Evolutionary conservation across 176 grass and related monocot genomes (phyloP).

Genomic region (Pontederia crassipes): DNA sequence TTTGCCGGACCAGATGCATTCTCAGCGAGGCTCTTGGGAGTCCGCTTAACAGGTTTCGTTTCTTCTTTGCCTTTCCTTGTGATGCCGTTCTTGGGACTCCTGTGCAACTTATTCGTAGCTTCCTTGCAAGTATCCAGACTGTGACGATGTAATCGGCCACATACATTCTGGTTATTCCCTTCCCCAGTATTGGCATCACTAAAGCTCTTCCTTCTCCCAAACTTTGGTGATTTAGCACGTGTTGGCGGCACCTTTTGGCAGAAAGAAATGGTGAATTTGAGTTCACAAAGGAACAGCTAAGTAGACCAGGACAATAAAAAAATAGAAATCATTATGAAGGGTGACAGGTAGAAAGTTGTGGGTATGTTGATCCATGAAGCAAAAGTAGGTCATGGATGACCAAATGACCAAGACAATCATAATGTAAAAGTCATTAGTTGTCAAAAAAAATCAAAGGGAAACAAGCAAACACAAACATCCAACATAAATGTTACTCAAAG

Average conservation of each 20-base stretch:
- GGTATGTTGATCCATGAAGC: too few relatives aligned
- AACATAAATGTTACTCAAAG: too few relatives aligned
- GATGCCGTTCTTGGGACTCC: conserved; percentile 8
- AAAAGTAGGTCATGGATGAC: too few relatives aligned
- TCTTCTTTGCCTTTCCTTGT: conserved; percentile 2
- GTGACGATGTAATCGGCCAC: conserved; percentile 40
- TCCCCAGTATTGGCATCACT: conserved; percentile 43
- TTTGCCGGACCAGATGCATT: conserved; percentile 24
- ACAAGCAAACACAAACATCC: too few relatives aligned
- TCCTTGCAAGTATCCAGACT: conserved; percentile 39
- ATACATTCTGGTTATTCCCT: conserved; percentile 31
- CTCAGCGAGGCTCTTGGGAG: conserved; percentile 30
- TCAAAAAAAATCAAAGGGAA: too few relatives aligned
- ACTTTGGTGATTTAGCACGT: conserved; percentile 91
- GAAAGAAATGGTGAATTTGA: neutral
- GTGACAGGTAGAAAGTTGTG: too few relatives aligned
- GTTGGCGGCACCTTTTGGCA: conserved; percentile 66
- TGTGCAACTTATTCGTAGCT: conserved; percentile 22
- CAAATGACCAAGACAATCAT: too few relatives aligned
- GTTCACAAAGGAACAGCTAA: neutral
- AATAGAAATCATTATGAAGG: neutral
- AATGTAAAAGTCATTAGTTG: too few relatives aligned
- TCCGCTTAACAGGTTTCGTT: conserved; percentile 22
- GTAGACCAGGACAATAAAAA: neutral
- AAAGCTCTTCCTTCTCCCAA: conserved; percentile 71